These are phyloP conservation scores for Neurospora tetrasperma DNA, from an alignment of 495 filamentous ascomycete species.

Conservation along the genomic window DNA sequence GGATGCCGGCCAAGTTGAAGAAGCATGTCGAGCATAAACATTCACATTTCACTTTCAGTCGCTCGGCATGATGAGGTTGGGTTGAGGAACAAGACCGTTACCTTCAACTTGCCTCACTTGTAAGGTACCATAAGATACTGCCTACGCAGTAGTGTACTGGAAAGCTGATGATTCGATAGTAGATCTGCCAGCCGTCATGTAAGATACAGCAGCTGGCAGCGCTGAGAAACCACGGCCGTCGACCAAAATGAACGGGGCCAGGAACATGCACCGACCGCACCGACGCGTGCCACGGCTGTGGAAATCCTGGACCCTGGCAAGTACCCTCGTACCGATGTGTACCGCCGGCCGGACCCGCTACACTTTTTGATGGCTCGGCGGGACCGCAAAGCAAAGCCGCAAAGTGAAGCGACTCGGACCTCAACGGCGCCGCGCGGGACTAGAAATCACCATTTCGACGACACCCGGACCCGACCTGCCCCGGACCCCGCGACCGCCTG, in stretches of 20 bases:
- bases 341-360: not conserved
- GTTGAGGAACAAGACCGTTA: not conserved
- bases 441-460: not conserved
- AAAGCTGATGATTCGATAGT: not conserved
- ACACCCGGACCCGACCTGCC: slow-evolving; percentile 1
- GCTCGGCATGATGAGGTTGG: slow-evolving; percentile 3
- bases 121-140: not conserved
- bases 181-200: not conserved
- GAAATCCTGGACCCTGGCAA: not conserved
- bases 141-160: not conserved
- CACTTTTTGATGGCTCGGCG: not conserved
- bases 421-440: not conserved
- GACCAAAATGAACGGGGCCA: not conserved
- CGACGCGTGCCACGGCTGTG: not conserved
- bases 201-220: not conserved
- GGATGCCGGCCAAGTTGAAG: not conserved
- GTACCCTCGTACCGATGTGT: not conserved
- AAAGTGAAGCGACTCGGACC: not conserved
- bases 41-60: not conserved
- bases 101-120: not conserved
- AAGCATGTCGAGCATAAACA: not conserved
- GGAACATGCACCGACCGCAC: not conserved
- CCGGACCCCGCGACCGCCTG: not conserved
- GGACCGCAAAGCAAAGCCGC: slow-evolving; percentile 1
- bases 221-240: not conserved